phyloP scores from a whole-genome alignment of 2,329 filamentous ascomycete genomes.

The Corinectria fuckeliana region DNA sequence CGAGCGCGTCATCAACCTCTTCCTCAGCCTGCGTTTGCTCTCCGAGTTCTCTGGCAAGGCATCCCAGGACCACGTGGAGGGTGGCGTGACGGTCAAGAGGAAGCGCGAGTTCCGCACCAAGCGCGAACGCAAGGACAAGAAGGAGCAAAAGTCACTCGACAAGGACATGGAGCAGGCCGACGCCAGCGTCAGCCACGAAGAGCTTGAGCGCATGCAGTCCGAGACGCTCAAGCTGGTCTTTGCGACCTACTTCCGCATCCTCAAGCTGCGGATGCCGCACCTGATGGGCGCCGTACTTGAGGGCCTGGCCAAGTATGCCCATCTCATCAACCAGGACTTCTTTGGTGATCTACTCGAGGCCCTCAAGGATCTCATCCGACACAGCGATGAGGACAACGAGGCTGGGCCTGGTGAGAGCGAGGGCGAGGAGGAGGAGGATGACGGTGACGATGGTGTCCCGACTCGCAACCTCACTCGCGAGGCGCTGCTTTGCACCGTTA shows the following conservation, averaged over 20 bases:
- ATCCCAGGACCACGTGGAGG: conserved; percentile 78
- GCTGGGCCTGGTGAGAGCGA: conserved; percentile 48
- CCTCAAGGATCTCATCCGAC: conserved; percentile 86
- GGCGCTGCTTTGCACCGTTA: conserved; percentile 91
- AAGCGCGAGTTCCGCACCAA: conserved; percentile 91
- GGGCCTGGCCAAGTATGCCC: conserved; percentile 90
- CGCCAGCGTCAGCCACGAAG: conserved; percentile 88
- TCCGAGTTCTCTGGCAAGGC: conserved; percentile 87
- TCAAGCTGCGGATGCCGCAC: conserved; percentile 80
- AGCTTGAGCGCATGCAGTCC: conserved; percentile 90
- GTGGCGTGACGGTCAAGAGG: conserved; percentile 64
- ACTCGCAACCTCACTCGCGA: conserved; percentile 82
- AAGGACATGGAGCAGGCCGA: conserved; percentile 95
- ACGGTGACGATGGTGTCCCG: conserved; percentile 50
- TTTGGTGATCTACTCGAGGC: conserved; percentile 96
- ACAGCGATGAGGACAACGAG: conserved; percentile 67
- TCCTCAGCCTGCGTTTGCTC: conserved; percentile 86
- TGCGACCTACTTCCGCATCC: conserved; percentile 90
- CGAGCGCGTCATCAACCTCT: conserved; percentile 87
- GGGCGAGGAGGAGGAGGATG: conserved; percentile 53
- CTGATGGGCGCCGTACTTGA: conserved; percentile 98
- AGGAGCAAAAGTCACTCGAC: conserved; percentile 85
- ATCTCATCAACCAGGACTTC: conserved; percentile 98
- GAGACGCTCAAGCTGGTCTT: conserved; percentile 97
- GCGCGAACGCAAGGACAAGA: conserved; percentile 79